A percentile compares a stretch with the other conserved stretches of the same genome.
Evolutionary conservation across 1,139 yeast genomes (phyloP).

Genomic region (Yarrowia galli): DNA sequence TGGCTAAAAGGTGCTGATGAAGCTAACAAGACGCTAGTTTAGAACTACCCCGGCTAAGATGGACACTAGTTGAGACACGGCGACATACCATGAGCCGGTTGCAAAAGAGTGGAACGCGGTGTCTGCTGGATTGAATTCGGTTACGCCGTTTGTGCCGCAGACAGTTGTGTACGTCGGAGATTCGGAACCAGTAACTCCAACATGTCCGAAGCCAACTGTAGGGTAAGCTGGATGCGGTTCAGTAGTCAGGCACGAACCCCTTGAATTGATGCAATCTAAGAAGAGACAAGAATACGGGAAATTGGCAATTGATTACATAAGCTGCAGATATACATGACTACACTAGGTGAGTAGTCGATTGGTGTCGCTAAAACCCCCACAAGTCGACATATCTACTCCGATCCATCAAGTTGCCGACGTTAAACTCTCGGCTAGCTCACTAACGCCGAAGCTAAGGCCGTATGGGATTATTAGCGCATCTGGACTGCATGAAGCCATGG

Average conservation of each 20-base stretch:
- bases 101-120: too few species aligned
- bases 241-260: too few species aligned
- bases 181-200: not conserved
- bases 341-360: too few species aligned
- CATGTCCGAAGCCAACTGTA: not conserved
- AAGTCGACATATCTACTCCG: not conserved
- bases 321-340: too few species aligned
- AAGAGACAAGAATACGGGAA: too few species aligned
- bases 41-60: not conserved
- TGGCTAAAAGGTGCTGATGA: not conserved
- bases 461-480: slow-evolving; percentile 23
- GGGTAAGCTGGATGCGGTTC: too few species aligned
- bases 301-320: too few species aligned
- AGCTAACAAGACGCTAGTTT: not conserved
- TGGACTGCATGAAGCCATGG: slow-evolving; percentile 9
- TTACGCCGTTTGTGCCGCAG: not conserved
- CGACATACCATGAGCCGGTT: too few species aligned
- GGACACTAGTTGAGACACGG: not conserved
- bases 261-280: too few species aligned
- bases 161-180: not conserved
- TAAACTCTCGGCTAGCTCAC: slow-evolving; percentile 13
- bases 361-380: too few species aligned
- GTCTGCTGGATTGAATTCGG: not conserved
- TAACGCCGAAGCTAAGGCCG: slow-evolving; percentile 11
- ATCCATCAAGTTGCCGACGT: not conserved